Evolutionary conservation across 202 grass and related monocot genomes (phyloP), one percentile per base, ranked within the genome.

Genomic region (Eragrostis tef): DNA sequence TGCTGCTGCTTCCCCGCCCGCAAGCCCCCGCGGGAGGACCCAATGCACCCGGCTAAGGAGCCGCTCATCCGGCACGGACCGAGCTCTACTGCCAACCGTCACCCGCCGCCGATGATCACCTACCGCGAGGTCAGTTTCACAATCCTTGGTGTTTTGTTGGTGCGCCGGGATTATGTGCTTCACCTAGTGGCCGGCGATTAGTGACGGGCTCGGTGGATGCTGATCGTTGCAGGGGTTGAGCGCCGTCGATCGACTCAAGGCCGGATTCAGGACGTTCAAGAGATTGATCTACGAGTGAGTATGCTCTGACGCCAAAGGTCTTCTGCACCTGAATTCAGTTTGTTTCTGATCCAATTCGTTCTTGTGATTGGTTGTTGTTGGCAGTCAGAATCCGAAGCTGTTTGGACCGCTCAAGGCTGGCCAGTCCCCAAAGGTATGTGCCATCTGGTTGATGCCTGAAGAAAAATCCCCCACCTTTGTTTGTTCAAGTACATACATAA

Each of bases 341-440:
- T 73, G 14, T 52, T 16, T 20, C 26, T 57, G 39, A 62, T 46
- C 79, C 50, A 61, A 15, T 73, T 77, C 26, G 29, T 52, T 67
- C 17, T 58, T 31, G 16, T 67, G 3, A 69, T 56, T 68, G 8
- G 8, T 22, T 42, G 44, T 10, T 39, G 29, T 14, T 84, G 70
- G 48, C 85, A 92, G 91, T 8, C 82, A 90, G 81, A 89, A 89
- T 15, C 70, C 74, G 5, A 80, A 60, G 5, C 22, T 92, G 74
- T 94, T 94, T 71, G 59, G 47, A 19, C 78, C 60, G 5, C 86
- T 97, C 17, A 86, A 79, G 63, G 51, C 82, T 9, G 62, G 79
- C 6, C 94, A 97, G 73, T 73, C 73, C 16, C 91, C 94, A 2
- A 92, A 92, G 91, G 94, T 97, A 82, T 16, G 77, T 43, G 11